Conservation (phyloP, 1,284 basidiomycete genomes). For the Heterobasidion occidentale region DNA sequence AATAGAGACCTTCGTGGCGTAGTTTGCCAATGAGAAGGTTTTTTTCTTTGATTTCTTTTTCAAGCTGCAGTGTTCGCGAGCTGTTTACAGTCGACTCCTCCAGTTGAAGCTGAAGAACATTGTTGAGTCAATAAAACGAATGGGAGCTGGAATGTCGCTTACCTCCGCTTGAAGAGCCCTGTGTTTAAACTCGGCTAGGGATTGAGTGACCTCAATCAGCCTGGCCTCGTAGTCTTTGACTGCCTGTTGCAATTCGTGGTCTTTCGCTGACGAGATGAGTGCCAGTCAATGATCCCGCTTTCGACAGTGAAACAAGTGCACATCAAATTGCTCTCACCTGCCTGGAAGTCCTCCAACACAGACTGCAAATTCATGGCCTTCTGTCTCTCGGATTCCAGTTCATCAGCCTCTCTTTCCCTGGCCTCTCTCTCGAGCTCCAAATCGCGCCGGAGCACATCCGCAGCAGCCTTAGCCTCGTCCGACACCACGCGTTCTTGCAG, state of each 20-base stretch:
- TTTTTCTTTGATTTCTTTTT: slow-evolving; percentile 94
- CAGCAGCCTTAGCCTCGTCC: slow-evolving; percentile 57
- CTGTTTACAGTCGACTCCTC: slow-evolving; percentile 67
- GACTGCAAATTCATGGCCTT: slow-evolving; percentile 82
- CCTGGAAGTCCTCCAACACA: slow-evolving; percentile 92
- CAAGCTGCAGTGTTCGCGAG: slow-evolving; percentile 60
- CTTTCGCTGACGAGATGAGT: slow-evolving; percentile 43
- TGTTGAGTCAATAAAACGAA: neutral
- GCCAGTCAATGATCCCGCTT: neutral
- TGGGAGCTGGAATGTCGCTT: slow-evolving; percentile 9
- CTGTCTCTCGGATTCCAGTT: slow-evolving; percentile 65
- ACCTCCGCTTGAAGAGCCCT: slow-evolving; percentile 85
- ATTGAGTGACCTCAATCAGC: slow-evolving; percentile 61
- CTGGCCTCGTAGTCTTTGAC: slow-evolving; percentile 78
- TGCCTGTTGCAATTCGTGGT: slow-evolving; percentile 71
- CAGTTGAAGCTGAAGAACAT: slow-evolving; percentile 45
- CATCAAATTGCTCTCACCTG: slow-evolving; percentile 44
- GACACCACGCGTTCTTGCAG: slow-evolving; percentile 65
- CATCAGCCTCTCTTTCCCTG: slow-evolving; percentile 42
- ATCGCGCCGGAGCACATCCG: slow-evolving; percentile 57
- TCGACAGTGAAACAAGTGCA: slow-evolving; percentile 1
- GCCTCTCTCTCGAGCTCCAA: slow-evolving; percentile 57
- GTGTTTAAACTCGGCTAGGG: slow-evolving; percentile 79
- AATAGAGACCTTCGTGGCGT: slow-evolving; percentile 79
- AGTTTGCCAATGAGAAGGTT: slow-evolving; percentile 86